Evolutionary conservation across 2,329 filamentous ascomycete genomes (phyloP).

Genomic region (Fusarium nanum): DNA sequence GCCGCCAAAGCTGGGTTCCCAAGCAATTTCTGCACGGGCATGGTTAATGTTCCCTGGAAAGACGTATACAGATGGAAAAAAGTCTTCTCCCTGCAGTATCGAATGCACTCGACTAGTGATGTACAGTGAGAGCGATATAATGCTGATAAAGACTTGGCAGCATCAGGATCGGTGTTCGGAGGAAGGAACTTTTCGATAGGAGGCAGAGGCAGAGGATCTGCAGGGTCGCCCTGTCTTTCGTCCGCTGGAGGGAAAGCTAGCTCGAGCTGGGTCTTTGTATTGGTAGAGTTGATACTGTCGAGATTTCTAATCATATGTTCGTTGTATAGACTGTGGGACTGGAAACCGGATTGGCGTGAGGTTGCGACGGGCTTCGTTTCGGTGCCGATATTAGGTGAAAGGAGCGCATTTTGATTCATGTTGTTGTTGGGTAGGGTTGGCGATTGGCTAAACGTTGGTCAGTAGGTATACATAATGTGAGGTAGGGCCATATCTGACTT

Average conservation of each 20-base stretch:
- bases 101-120: slow-evolving; percentile 92
- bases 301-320: slow-evolving; percentile 66
- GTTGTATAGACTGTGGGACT: slow-evolving; percentile 66
- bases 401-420: slow-evolving; percentile 42
- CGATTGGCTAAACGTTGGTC: slow-evolving; percentile 48
- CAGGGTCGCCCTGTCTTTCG: slow-evolving; percentile 65
- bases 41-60: slow-evolving; percentile 95
- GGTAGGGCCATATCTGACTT: slow-evolving; percentile 56
- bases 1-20: slow-evolving; percentile 81
- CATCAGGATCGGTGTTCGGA: slow-evolving; percentile 83
- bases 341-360: slow-evolving; percentile 28
- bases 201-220: slow-evolving; percentile 83
- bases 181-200: slow-evolving; percentile 86
- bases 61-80: slow-evolving; percentile 96
- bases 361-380: slow-evolving; percentile 29
- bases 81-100: slow-evolving; percentile 95
- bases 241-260: slow-evolving; percentile 71
- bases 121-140: slow-evolving; percentile 96
- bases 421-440: slow-evolving; percentile 49
- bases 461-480: slow-evolving; percentile 25
- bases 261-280: slow-evolving; percentile 67
- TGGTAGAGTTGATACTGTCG: slow-evolving; percentile 68
- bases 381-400: slow-evolving; percentile 48
- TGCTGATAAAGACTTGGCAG: slow-evolving; percentile 85
- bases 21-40: slow-evolving; percentile 94